Evolutionary conservation across 495 filamentous ascomycete genomes (phyloP), one percentile per base, ranked within the genome.

Genomic region (Aspergillus asperescens): DNA sequence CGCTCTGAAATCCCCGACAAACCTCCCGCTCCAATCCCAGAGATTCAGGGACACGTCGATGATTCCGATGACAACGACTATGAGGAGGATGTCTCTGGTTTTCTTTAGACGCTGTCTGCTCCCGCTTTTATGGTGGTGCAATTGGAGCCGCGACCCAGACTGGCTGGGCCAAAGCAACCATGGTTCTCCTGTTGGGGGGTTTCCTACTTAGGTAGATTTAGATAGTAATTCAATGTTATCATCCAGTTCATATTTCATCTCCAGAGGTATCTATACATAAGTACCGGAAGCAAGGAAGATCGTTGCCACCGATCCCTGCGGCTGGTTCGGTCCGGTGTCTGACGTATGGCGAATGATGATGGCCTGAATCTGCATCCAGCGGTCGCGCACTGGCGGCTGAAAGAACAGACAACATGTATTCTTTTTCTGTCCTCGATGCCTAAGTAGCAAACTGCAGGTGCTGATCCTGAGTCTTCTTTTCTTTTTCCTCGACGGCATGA

Each of bases 31-130:
- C 46, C 50, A 15, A 32, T 48, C n/a, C 57, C 52, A 24, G 57
- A 60, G 29, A 27, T 55, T 27, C 10, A 28, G 2, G 44, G 22
- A 5, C n/a, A 35, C 5, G 28, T 15, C 7, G 18, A 51, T n/a
- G 15, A 28, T 5, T 49, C 48, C 20, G 56, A 65, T n/a, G 54
- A 62, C 15, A 60, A 63, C 12, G 55, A 60, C 6, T 23, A 43
- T 5, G 41, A 28, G 3, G 41, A 28, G 8, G 41, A 24, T 28
- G 4, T 43, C 7, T 2, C 8, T 2, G 18, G 12, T 23, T 43
- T 16, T 19, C 41, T 43, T 6, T 43, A 16, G 24, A n/a, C 16
- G 41, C 5, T 37, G 8, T 37, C 3, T 10, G 34, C 34, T 4
- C n/a, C 3, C 13, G 5, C 15, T 18, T 4, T 37, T 32, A 32